These are phyloP conservation scores for Pythium rishiriense DNA, from an alignment of 352 stramenopile species.

Conservation along the genomic window DNA sequence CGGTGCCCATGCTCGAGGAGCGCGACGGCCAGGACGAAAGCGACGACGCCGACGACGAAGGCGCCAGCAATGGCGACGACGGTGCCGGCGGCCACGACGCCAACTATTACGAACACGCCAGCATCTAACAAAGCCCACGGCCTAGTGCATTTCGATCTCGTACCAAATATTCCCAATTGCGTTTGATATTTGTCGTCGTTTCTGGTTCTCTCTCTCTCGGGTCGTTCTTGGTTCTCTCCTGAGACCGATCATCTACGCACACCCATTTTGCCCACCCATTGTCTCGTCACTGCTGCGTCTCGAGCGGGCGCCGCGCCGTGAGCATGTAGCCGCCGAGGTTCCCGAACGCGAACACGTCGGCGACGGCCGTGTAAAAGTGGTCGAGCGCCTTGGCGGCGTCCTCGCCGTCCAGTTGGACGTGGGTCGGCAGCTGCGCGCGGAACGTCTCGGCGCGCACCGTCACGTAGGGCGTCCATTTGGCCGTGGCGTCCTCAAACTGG, in stretches of 20 bases:
- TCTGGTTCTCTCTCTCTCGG: background rate
- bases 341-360: constrained; percentile 46
- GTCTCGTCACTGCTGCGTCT: background rate
- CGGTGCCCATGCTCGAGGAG: constrained; percentile 3
- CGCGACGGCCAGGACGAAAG: no score
- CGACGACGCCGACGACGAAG: background rate
- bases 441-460: constrained; percentile 44
- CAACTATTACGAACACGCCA: background rate
- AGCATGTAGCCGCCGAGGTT: constrained; percentile 73
- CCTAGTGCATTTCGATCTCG: background rate
- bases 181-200: background rate
- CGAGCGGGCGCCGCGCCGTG: constrained; percentile 27
- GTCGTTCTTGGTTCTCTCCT: background rate
- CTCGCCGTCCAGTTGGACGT: constrained; percentile 58
- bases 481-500: constrained; percentile 58
- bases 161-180: no score
- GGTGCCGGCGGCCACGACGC: background rate
- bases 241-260: background rate
- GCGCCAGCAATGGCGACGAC: background rate
- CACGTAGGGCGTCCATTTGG: constrained; percentile 71
- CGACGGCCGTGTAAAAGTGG: constrained; percentile 74
- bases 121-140: background rate
- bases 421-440: constrained; percentile 40
- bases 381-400: constrained; percentile 52
- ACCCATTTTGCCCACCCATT: background rate